phyloP scores from a whole-genome alignment of 148 eudicot species.

The Hydrangea macrophylla region DNA sequence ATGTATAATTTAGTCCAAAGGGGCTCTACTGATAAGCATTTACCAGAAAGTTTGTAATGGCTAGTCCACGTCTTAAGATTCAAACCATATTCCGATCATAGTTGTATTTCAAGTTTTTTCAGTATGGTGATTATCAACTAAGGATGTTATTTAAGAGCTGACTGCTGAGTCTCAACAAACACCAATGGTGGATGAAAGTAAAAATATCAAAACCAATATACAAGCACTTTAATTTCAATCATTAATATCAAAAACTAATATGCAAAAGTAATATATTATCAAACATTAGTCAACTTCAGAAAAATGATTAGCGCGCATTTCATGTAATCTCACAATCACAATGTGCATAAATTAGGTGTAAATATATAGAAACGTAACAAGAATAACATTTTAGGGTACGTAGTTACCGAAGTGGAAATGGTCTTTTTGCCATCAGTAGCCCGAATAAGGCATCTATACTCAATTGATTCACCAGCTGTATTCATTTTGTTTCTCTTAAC shows the following conservation, averaged over 20 bases:
- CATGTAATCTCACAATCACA: not conserved
- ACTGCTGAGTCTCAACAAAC: not conserved
- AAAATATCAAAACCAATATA: not conserved
- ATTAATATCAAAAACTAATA: too few species aligned
- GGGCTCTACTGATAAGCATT: too few species aligned
- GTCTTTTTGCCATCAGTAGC: constrained; percentile 93
- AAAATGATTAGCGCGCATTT: not conserved
- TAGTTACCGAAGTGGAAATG: constrained; percentile 75
- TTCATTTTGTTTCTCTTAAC: constrained; percentile 60
- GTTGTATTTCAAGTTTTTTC: not conserved
- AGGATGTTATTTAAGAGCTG: too few species aligned
- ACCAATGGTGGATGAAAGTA: not conserved
- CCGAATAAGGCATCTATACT: constrained; percentile 76
- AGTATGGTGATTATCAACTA: not conserved
- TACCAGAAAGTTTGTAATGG: too few species aligned
- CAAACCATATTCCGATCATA: too few species aligned
- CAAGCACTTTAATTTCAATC: too few species aligned
- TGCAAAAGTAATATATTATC: too few species aligned
- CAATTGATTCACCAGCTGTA: constrained; percentile 57
- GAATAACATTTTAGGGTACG: not conserved
- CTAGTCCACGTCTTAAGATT: too few species aligned
- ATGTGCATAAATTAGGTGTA: not conserved
- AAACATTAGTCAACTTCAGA: not conserved
- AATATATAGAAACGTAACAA: constrained; percentile 1
- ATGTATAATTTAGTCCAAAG: too few species aligned